phyloP scores from a whole-genome alignment of 495 filamentous ascomycete species.

The Annulohypoxylon nitens region DNA sequence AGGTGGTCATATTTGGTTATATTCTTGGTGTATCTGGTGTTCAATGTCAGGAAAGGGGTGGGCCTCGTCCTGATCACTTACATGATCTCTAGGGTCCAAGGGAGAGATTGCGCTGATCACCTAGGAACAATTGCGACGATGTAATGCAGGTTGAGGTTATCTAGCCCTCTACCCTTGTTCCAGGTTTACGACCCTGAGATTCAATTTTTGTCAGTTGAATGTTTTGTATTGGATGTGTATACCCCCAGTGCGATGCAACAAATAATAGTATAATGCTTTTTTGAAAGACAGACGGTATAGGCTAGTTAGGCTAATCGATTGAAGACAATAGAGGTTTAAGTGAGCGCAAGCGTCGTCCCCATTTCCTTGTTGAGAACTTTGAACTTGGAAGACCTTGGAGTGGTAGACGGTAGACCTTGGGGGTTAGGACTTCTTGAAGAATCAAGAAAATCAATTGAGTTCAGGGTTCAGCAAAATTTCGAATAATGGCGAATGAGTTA shows the following conservation, averaged over 20 bases:
- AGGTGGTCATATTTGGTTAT: neutral
- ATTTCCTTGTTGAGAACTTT: conserved; percentile 16
- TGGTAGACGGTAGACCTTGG: neutral
- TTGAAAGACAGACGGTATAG: conserved; percentile 16
- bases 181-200: conserved; percentile 8
- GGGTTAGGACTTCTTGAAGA: neutral
- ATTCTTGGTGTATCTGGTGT: neutral
- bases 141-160: conserved; percentile 43
- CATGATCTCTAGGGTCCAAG: conserved; percentile 35
- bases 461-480: neutral
- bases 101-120: conserved; percentile 38
- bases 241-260: conserved; percentile 3
- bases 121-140: conserved; percentile 44
- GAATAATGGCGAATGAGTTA: neutral
- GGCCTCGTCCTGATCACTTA: conserved; percentile 40
- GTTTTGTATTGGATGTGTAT: conserved; percentile 5
- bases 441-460: neutral
- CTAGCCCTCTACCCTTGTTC: conserved; percentile 19
- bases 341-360: conserved; percentile 34
- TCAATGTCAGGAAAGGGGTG: conserved; percentile 21
- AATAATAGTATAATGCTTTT: conserved; percentile 14
- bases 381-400: neutral
- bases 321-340: conserved; percentile 26
- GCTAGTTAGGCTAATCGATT: neutral
- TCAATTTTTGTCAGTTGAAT: conserved; percentile 4